Evolutionary conservation across 2,329 filamentous ascomycete genomes (phyloP), one percentile per base, ranked within the genome.

Genomic region (Apiospora malaysiana): DNA sequence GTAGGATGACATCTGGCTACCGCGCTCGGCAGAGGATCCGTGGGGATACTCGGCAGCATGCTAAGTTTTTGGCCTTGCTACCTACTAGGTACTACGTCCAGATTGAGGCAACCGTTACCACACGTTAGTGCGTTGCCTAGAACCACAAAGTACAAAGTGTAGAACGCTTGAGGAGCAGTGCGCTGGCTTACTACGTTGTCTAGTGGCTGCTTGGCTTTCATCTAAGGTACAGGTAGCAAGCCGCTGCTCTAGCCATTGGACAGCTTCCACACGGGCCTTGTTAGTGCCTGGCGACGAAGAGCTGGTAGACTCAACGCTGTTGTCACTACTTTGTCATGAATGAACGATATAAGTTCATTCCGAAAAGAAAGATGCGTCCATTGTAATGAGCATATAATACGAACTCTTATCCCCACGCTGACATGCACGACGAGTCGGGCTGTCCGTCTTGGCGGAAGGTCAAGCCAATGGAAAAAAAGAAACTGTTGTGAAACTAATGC

Each of bases 391-490:
- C 56, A 23, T n/a, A 37, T 12, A 18, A 40, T n/a, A n/a, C 56
- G 10, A 9, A 7, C n/a, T 40, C 14, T 40, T 23, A 23, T 32
- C 27, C 32, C 18, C 32, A 23, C 51, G 27, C 18, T 59, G 27
- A 21, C 27, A 1, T n/a, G 14, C 56, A 63, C 32, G 27, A 63
- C 32, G 27, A 37, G 56, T 63, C 56, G 56, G 56, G 32, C 32
- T 63, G 56, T 40, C 56, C 56, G 56, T 63, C 56, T 63, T 63
- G 56, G 56, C 56, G 9, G 1, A 63, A 3, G 18, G 32, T 63
- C 12, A 18, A 63, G 32, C 56, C 32, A 63, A 63, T 63, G 56
- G 56, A 40, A 63, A 40, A 40, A 32, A 63, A 63, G 56, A 10
- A 63, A 63, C 40, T 7, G 32, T 32, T 12, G 27, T 40, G 56